Evolutionary conservation across 169 alveolate genomes (phyloP).

Genomic region (Neospora caninum): DNA sequence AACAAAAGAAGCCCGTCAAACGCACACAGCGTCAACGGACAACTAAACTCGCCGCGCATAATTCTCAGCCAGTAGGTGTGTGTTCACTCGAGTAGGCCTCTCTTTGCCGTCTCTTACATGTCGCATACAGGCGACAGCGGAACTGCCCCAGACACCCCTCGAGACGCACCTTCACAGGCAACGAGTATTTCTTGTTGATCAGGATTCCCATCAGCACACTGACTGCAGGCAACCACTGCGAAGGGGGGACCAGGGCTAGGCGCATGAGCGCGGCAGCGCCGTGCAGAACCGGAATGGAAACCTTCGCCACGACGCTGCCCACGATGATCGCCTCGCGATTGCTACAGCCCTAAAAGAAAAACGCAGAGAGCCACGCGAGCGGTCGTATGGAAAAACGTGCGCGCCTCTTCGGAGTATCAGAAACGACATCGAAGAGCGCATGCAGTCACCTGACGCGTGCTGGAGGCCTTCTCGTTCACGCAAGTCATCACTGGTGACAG

Average conservation of each 20-base stretch:
- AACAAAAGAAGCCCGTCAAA: neutral
- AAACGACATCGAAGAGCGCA: no score
- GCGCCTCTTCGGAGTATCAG: no score
- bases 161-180: conserved; percentile 63
- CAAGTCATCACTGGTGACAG: no score
- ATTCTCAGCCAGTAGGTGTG: neutral
- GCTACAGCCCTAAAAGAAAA: conserved; percentile 73
- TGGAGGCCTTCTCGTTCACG: no score
- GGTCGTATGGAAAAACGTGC: neutral
- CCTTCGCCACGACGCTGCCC: conserved; percentile 84
- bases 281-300: conserved; percentile 90
- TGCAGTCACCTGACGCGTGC: no score
- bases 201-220: conserved; percentile 85
- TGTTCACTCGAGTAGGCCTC: neutral
- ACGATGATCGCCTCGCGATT: conserved; percentile 93
- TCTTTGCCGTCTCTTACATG: no score
- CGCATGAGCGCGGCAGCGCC: conserved; percentile 92
- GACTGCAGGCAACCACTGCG: conserved; percentile 66
- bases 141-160: neutral
- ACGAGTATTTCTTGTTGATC: conserved; percentile 84
- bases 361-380: neutral
- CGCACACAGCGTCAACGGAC: neutral
- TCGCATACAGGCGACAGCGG: neutral
- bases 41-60: neutral
- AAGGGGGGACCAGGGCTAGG: conserved; percentile 77